Percentiles rank a stretch among this genome's conserved stretches.
These are phyloP conservation scores for Scheffersomyces lignicola DNA, from an alignment of 1,139 yeast genomes.

Conservation along the genomic window DNA sequence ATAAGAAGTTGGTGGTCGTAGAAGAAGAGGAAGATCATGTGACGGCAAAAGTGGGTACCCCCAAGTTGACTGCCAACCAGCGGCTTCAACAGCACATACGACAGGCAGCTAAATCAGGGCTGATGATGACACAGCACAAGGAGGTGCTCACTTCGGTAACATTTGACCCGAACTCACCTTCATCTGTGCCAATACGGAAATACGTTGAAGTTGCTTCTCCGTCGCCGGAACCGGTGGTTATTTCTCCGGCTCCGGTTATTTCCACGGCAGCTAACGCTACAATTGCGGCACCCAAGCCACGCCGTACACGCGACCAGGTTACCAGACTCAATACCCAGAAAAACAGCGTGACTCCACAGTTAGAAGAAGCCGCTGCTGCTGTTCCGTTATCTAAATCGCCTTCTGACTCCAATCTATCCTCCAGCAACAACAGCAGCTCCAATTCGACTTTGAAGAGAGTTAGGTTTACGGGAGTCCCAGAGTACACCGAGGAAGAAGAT, in stretches of 20 bases:
- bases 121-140: slow-evolving; percentile 40
- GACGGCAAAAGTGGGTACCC: slow-evolving; percentile 1
- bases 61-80: slow-evolving; percentile 38
- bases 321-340: slow-evolving; percentile 35
- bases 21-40: slow-evolving; percentile 22
- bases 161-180: slow-evolving; percentile 44
- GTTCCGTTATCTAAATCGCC: slow-evolving; percentile 6
- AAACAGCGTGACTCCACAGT: slow-evolving; percentile 25
- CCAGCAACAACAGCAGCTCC: slow-evolving; percentile 9
- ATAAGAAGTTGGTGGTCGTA: slow-evolving; percentile 19
- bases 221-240: slow-evolving; percentile 1
- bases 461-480: slow-evolving; percentile 53
- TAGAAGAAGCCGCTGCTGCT: slow-evolving; percentile 7
- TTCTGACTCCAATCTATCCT: slow-evolving; percentile 9
- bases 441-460: slow-evolving; percentile 35
- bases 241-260: slow-evolving; percentile 2
- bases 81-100: slow-evolving; percentile 41
- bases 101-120: slow-evolving; percentile 41
- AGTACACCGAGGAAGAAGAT: slow-evolving; percentile 54
- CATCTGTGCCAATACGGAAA: slow-evolving; percentile 25
- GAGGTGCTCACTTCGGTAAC: slow-evolving; percentile 37
- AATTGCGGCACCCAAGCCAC: slow-evolving; percentile 6
- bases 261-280: slow-evolving; percentile 1
- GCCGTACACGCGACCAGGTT: slow-evolving; percentile 29
- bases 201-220: slow-evolving; percentile 14